A percentile compares a stretch with the other conserved stretches of the same genome.
Conservation (phyloP, 164 flowering plant species). For the Chloranthus sessilifolius region DNA sequence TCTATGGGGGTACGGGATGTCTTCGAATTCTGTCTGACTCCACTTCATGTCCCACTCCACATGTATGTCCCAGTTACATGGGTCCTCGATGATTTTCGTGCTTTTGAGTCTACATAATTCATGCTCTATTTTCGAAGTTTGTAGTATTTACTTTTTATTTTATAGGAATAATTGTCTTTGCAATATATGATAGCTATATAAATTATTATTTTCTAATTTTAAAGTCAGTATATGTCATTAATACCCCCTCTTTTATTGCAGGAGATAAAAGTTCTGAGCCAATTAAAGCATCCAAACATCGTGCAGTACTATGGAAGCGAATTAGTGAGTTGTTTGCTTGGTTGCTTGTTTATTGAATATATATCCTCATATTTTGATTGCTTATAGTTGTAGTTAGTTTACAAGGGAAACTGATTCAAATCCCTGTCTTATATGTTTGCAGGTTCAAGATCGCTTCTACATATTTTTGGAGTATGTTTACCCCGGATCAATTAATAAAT, state of each 20-base stretch:
- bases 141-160: no score
- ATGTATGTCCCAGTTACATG: no score
- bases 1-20: no score
- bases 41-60: no score
- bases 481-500: constrained; percentile 89
- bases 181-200: no score
- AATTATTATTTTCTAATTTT: background rate
- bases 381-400: background rate
- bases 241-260: no score
- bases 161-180: no score
- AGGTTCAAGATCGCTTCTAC: constrained; percentile 73
- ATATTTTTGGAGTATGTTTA: constrained; percentile 90
- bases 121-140: no score
- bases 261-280: constrained; percentile 91
- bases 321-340: constrained; percentile 47
- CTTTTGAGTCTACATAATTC: no score
- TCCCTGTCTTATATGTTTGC: constrained; percentile 15
- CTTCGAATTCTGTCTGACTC: no score
- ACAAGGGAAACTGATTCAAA: background rate
- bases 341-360: background rate
- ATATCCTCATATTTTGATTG: no score
- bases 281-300: constrained; percentile 87
- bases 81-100: no score
- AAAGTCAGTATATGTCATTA: background rate
- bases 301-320: constrained; percentile 99